phyloP scores from a whole-genome alignment of 2,329 filamentous ascomycete genomes.

The Trichoderma polysporum region DNA sequence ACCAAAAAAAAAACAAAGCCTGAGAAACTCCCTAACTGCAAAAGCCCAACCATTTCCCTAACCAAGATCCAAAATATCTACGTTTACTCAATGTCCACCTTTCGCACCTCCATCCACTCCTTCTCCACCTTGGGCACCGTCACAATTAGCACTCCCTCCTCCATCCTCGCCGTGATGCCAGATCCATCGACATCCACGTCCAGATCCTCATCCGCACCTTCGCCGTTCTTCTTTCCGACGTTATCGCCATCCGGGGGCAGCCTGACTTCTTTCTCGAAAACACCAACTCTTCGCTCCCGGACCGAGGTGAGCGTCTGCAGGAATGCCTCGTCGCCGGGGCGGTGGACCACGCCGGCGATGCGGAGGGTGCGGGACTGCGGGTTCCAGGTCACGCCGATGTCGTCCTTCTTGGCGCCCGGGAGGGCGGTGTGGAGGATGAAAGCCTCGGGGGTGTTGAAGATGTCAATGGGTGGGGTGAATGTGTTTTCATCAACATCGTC shows the following conservation, averaged over 20 bases:
- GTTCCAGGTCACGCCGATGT: constrained; percentile 76
- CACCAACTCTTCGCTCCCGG: constrained; percentile 66
- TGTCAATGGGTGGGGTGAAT: constrained; percentile 68
- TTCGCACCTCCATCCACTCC: constrained; percentile 63
- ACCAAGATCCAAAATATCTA: not conserved
- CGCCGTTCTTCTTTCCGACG: not conserved
- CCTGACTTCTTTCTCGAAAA: constrained; percentile 69
- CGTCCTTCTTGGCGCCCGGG: constrained; percentile 76
- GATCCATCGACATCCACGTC: constrained; percentile 58
- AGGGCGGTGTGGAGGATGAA: constrained; percentile 75
- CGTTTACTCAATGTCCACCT: constrained; percentile 50
- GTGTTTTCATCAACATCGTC: constrained; percentile 32
- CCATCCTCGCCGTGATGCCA: constrained; percentile 70
- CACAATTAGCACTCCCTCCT: constrained; percentile 75
- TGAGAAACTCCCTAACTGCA: too few relatives aligned
- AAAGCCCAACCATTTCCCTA: not conserved
- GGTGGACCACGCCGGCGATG: constrained; percentile 70
- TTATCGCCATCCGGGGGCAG: constrained; percentile 48
- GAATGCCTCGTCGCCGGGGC: constrained; percentile 69
- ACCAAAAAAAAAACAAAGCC: not conserved
- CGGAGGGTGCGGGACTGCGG: constrained; percentile 63
- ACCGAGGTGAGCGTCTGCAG: constrained; percentile 61
- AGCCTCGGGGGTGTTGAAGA: constrained; percentile 66
- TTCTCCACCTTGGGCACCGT: constrained; percentile 72
- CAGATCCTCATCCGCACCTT: constrained; percentile 44